These are phyloP conservation scores for Ensete glaucum DNA, from an alignment of 176 grass and related monocot genomes.

Conservation along the genomic window DNA sequence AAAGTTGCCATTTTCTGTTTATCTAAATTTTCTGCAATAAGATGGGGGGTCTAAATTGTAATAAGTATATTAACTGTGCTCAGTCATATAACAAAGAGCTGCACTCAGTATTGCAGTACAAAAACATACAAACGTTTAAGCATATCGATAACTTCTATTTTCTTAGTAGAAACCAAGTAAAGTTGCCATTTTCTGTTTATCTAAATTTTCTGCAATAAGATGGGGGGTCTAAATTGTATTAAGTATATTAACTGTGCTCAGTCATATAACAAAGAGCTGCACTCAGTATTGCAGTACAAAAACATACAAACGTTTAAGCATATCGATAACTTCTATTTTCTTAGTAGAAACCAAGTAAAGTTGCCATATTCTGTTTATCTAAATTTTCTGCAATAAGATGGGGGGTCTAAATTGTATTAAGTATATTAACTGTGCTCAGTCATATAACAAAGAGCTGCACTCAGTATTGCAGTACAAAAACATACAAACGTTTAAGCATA, in stretches of 20 bases:
- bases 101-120: not conserved
- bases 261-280: not conserved
- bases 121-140: not conserved
- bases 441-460: not conserved
- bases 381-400: no score
- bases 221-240: constrained; percentile 28
- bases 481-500: no score
- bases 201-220: no score
- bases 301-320: not conserved
- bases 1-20: no score
- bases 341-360: no score
- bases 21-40: no score
- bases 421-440: not conserved
- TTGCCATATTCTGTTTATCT: no score
- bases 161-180: no score
- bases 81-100: not conserved
- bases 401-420: constrained; percentile 25
- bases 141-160: no score
- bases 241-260: not conserved
- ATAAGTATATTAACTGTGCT: not conserved
- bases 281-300: not conserved
- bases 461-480: not conserved
- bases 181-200: no score
- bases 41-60: constrained; percentile 28
- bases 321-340: no score